Conservation (phyloP, 441 rosid genomes). For the Mallotus repandus region DNA sequence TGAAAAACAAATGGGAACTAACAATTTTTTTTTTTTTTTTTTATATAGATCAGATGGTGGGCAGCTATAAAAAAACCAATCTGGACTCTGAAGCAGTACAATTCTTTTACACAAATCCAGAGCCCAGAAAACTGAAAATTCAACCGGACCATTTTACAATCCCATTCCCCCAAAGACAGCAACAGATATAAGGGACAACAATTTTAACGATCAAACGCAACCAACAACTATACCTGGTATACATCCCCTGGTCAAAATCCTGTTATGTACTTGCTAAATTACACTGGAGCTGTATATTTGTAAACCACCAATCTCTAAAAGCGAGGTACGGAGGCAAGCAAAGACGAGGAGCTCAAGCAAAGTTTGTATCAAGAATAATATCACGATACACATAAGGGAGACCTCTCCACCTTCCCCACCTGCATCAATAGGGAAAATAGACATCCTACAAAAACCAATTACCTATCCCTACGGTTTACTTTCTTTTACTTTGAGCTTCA, state of each 20-base stretch:
- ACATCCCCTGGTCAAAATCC: constrained; percentile 46
- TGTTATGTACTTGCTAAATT: constrained; percentile 50
- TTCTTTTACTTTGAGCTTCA: constrained; percentile 15
- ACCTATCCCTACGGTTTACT: constrained; percentile 21
- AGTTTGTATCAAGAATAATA: constrained; percentile 16
- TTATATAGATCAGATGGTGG: not conserved
- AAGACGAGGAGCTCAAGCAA: constrained; percentile 26
- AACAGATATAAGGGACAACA: constrained; percentile 13
- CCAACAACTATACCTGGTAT: constrained; percentile 40
- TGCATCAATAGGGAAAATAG: constrained; percentile 17
- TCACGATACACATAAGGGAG: constrained; percentile 4
- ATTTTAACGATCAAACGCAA: constrained; percentile 25
- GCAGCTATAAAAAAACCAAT: not conserved
- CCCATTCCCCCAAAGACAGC: constrained; percentile 24
- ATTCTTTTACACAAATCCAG: constrained; percentile 21
- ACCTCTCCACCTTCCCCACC: constrained; percentile 20
- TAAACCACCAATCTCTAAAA: constrained; percentile 27
- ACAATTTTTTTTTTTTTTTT: not conserved
- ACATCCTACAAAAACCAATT: constrained; percentile 36
- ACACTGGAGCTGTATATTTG: constrained; percentile 39
- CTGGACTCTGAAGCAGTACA: constrained; percentile 21
- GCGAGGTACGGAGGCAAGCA: constrained; percentile 19
- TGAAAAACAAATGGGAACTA: constrained; percentile 1
- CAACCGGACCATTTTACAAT: constrained; percentile 22
- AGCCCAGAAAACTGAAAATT: not conserved